Percentiles rank a stretch among this genome's conserved stretches.
Conservation (phyloP, 257 asterid genomes). For the Handroanthus guayacan region DNA sequence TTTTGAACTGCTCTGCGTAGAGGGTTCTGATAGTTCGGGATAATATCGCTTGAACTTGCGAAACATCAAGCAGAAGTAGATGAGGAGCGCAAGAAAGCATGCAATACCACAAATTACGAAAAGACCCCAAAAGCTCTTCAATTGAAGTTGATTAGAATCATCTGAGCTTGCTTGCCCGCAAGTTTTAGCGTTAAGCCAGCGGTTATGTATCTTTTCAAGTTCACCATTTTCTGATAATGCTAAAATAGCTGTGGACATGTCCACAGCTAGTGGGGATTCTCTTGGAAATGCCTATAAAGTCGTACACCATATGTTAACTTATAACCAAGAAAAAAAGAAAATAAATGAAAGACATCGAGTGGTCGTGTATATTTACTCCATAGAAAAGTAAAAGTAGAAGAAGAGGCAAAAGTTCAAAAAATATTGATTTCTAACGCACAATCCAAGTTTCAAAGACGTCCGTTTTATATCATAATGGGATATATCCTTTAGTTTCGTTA, state of each 20-base stretch:
- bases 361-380: background rate
- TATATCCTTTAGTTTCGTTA: no score
- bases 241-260: constrained; percentile 78
- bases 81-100: constrained; percentile 49
- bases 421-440: background rate
- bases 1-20: constrained; percentile 25
- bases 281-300: constrained; percentile 68
- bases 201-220: constrained; percentile 65
- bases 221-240: constrained; percentile 69
- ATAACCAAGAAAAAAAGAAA: background rate
- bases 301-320: background rate
- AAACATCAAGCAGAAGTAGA: constrained; percentile 47
- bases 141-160: constrained; percentile 50
- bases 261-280: constrained; percentile 78
- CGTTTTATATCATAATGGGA: no score
- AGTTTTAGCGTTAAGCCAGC: constrained; percentile 58
- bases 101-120: constrained; percentile 60
- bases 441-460: background rate
- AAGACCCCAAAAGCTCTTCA: constrained; percentile 70
- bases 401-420: background rate
- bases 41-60: constrained; percentile 46
- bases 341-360: background rate
- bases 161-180: constrained; percentile 46
- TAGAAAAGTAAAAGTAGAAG: background rate
- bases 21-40: constrained; percentile 38